Base-by-base conservation (phyloP, 2,329 filamentous ascomycete genomes). In the Calonectria hongkongensis region DNA sequence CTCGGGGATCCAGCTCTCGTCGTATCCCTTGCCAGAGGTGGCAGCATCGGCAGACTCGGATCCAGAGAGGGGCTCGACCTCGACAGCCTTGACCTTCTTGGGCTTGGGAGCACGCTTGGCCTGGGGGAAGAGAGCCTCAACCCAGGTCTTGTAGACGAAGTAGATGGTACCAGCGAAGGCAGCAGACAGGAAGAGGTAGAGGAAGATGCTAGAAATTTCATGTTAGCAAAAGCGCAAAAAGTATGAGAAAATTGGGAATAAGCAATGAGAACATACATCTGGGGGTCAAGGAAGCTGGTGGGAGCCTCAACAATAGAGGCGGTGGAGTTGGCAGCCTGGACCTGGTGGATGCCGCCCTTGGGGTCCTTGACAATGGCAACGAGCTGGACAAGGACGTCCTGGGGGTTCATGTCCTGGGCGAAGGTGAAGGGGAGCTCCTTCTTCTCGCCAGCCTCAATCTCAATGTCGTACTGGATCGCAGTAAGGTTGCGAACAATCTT, bases 131-230 rank as follows among this genome's bases (percentile, higher is more conserved):
- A 99, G 94, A 16, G 95, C 93, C 81, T 95, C 94, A 86, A 99
- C 94, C 95, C 96, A 98, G 81, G 96, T 98, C 88, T 94, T 97
- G 91, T 99, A 99, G 87, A 98, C 95, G 86, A 98, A 98, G 92
- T 96, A 98, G 83, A 94, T 91, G 67, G 93, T 95, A 74, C 94
- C 95, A 76, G 87, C 92, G 83, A 98, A 97, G 75, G 89, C 91
- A 74, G 90, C 92, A 67, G 93, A 88, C 79, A 99, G 94, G 88
- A 98, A 93, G 83, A 98, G 89, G 89, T 98, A 98, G 75, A 99
- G 92, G 92, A 99, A 99, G 87, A 98, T 95, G 83, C 97, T 98
- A 68, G 12, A 70, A 50, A 15, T 93, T 75, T 67, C 74, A 33
- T 27, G 74, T 41, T 54, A 50, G 16, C 15, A 25, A 39, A 9